Percentiles rank a stretch among this genome's conserved stretches.
Conservation (phyloP, 2,329 filamentous ascomycete species). For the Penicillium sclerotiorum region DNA sequence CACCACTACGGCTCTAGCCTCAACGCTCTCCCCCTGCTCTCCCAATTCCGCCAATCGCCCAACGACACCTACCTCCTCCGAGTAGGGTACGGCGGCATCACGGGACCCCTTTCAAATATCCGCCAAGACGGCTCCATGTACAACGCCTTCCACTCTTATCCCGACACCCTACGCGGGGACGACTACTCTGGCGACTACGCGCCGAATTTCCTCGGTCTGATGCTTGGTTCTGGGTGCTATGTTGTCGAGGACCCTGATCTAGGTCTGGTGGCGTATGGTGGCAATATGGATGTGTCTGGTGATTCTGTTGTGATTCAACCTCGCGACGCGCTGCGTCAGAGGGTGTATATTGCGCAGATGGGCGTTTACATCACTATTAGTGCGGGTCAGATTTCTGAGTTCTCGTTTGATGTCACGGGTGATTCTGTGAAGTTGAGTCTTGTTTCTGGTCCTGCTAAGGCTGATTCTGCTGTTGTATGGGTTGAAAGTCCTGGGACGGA, state of each 20-base stretch:
- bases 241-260: slow-evolving; percentile 14
- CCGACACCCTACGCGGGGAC: slow-evolving; percentile 60
- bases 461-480: slow-evolving; percentile 11
- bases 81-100: slow-evolving; percentile 58
- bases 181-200: slow-evolving; percentile 62
- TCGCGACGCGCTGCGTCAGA: slow-evolving; percentile 19
- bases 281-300: slow-evolving; percentile 8
- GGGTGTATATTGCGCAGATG: slow-evolving; percentile 19
- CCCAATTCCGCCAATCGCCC: slow-evolving; percentile 52
- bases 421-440: slow-evolving; percentile 1
- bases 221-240: slow-evolving; percentile 55
- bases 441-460: slow-evolving; percentile 9
- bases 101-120: slow-evolving; percentile 59
- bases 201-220: slow-evolving; percentile 56
- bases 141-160: slow-evolving; percentile 61
- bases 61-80: slow-evolving; percentile 55
- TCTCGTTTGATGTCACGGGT: slow-evolving; percentile 8
- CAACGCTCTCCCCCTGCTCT: slow-evolving; percentile 59
- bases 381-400: slow-evolving; percentile 15
- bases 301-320: slow-evolving; percentile 16
- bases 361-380: slow-evolving; percentile 22
- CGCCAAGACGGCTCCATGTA: slow-evolving; percentile 57
- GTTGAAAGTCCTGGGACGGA: slow-evolving; percentile 17
- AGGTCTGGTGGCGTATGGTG: slow-evolving; percentile 13
- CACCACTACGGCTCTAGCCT: slow-evolving; percentile 65